Evolutionary conservation across 176 grass and related monocot genomes (phyloP).

Genomic region (Eragrostis curvula): DNA sequence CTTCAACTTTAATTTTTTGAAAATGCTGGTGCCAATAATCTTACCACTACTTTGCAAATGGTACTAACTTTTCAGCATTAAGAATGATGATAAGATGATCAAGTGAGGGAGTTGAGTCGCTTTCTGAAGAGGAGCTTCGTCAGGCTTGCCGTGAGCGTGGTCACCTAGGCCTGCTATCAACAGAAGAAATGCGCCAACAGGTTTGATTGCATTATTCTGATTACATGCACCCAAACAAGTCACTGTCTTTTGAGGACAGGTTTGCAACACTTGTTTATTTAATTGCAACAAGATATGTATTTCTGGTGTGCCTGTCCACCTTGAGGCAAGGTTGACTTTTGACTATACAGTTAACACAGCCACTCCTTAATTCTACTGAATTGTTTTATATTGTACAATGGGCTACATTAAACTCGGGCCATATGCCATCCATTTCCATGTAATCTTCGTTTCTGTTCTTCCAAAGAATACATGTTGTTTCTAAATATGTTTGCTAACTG

Average conservation of each 20-base stretch:
- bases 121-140: slow-evolving; percentile 96
- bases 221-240: slow-evolving; percentile 18
- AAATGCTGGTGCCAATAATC: background rate
- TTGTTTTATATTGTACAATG: background rate
- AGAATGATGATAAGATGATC: slow-evolving; percentile 95
- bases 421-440: slow-evolving; percentile 24
- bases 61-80: slow-evolving; percentile 69
- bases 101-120: slow-evolving; percentile 95
- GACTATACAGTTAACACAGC: slow-evolving; percentile 8
- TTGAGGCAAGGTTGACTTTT: slow-evolving; percentile 16
- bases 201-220: slow-evolving; percentile 41
- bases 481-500: slow-evolving; percentile 8
- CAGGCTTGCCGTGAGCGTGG: slow-evolving; percentile 94
- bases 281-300: slow-evolving; percentile 11
- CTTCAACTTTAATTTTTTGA: slow-evolving; percentile 13
- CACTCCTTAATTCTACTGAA: slow-evolving; percentile 7
- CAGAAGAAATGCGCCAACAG: slow-evolving; percentile 95
- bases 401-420: slow-evolving; percentile 21
- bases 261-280: slow-evolving; percentile 19
- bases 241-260: background rate
- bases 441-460: slow-evolving; percentile 20
- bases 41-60: slow-evolving; percentile 17
- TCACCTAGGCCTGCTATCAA: slow-evolving; percentile 85
- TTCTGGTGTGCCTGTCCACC: slow-evolving; percentile 18
- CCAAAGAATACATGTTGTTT: background rate